Evolutionary conservation across 2,329 filamentous ascomycete species (phyloP), one percentile per base, ranked within the genome.

Genomic region (Aspergillus arachidicola): DNA sequence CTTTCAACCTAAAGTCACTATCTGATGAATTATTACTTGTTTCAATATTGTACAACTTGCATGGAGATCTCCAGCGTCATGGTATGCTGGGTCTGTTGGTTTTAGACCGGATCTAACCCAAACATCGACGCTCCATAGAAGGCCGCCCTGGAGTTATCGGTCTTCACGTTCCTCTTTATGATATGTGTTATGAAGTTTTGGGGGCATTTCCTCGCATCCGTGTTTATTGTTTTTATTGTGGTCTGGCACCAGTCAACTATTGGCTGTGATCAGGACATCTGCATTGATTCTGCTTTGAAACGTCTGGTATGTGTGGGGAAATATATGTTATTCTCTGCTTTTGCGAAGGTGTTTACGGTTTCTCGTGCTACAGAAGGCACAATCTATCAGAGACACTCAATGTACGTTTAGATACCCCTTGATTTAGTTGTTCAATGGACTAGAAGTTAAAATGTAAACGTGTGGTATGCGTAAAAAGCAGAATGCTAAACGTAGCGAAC

Each of bases 391-490:
- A 51, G 41, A 54, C 64, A 61, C 64, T 68, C 60, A 64, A 66
- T 73, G 70, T 74, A 72, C 64, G 68, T 69, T 73, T 74, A 75
- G 73, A 75, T 75, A 75, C 73, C 73, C 73, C 65, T 69, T 71
- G 63, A 67, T 68, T 61, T 9, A 46, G 23, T 45, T 43, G 10
- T 43, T 46, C 5, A 46, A 57, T 34, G 28, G 7, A 57, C 34
- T 46, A 57, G 55, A 56, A 57, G 10, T 36, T 30, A 9, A 21
- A 32, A 21, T 46, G 45, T 14, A 43, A 21, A 43, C 5, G 10
- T 55, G 21, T 38, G 34, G 34, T 36, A 16, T 16, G 14, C 34
- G 34, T 14, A 36, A 36, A 36, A 36, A 6, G 34, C 14, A 16
- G 34, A 16, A 36, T 16, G 34, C 12, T 36, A 16, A 16, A 16